phyloP scores from a whole-genome alignment of 2,329 filamentous ascomycete species.

The Huntiella abstrusa region DNA sequence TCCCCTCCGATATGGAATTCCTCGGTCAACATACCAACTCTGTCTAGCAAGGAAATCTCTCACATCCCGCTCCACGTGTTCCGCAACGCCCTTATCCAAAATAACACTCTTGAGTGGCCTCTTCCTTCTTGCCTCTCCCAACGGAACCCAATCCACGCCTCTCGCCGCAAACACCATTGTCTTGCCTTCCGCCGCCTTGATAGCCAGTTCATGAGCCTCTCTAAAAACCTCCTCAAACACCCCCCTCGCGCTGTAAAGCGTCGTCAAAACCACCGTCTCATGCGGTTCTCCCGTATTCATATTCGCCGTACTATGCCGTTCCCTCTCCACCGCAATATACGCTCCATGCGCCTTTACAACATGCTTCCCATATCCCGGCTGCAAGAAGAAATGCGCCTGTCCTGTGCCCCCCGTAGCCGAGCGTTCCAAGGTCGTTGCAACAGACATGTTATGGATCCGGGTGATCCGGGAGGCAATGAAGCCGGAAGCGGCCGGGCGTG shows the following conservation, averaged over 20 bases:
- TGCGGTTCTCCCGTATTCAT: slow-evolving; percentile 73
- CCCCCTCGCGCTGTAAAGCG: slow-evolving; percentile 72
- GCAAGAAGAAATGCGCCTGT: slow-evolving; percentile 58
- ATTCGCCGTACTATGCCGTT: slow-evolving; percentile 70
- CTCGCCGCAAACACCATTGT: slow-evolving; percentile 78
- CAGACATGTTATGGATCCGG: slow-evolving; percentile 39
- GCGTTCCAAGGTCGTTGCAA: slow-evolving; percentile 34
- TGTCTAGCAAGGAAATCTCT: slow-evolving; percentile 61
- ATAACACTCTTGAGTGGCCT: slow-evolving; percentile 77
- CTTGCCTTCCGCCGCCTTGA: slow-evolving; percentile 71
- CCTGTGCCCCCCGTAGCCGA: slow-evolving; percentile 40
- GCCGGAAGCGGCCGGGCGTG: slow-evolving; percentile 41
- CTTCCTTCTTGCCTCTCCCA: slow-evolving; percentile 73
- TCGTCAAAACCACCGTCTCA: slow-evolving; percentile 83
- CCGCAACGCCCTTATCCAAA: slow-evolving; percentile 65
- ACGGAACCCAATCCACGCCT: slow-evolving; percentile 65
- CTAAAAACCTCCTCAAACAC: slow-evolving; percentile 80
- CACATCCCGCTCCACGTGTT: slow-evolving; percentile 62
- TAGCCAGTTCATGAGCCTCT: slow-evolving; percentile 67
- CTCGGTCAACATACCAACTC: slow-evolving; percentile 85
- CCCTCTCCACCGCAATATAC: slow-evolving; percentile 70
- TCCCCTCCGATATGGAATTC: slow-evolving; percentile 77
- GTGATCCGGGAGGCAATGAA: slow-evolving; percentile 40
- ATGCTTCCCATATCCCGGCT: slow-evolving; percentile 80
- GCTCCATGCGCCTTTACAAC: slow-evolving; percentile 72